A percentile compares a stretch with the other conserved stretches of the same genome.
Evolutionary conservation across 805 yeast species (phyloP).

Genomic region (Myxozyma neglecta): DNA sequence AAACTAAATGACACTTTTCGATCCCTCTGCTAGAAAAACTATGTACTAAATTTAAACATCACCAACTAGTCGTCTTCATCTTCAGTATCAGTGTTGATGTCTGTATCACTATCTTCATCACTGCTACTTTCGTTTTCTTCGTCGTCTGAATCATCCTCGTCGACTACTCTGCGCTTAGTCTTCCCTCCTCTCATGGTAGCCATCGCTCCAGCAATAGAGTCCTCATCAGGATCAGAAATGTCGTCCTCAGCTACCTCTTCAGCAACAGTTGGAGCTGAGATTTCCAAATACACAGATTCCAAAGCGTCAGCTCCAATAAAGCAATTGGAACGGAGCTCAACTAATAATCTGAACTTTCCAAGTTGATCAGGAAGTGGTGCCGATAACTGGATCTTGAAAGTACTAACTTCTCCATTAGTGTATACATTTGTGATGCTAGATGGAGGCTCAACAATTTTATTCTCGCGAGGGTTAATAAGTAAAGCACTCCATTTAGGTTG

Average conservation of each 20-base stretch:
- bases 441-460: constrained; percentile 72
- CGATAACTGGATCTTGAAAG: constrained; percentile 71
- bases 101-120: constrained; percentile 31
- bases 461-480: constrained; percentile 72
- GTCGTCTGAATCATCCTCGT: constrained; percentile 53
- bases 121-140: constrained; percentile 49
- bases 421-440: constrained; percentile 53
- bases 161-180: constrained; percentile 34
- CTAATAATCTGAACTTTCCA: constrained; percentile 68
- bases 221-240: constrained; percentile 63
- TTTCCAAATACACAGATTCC: constrained; percentile 68
- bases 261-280: constrained; percentile 52
- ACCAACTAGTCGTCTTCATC: constrained; percentile 23
- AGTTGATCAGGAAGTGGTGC: constrained; percentile 74
- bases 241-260: constrained; percentile 28
- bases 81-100: constrained; percentile 35
- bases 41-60: not conserved
- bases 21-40: not conserved
- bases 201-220: constrained; percentile 71
- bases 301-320: constrained; percentile 83
- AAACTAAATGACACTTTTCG: not conserved
- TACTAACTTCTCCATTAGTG: constrained; percentile 63
- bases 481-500: constrained; percentile 64
- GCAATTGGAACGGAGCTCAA: constrained; percentile 67
- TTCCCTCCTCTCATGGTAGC: constrained; percentile 66